A percentile compares a stretch with the other conserved stretches of the same genome.
Evolutionary conservation across 23 red algal species (phyloP).

Genomic region (Gracilaria vermiculophylla): DNA sequence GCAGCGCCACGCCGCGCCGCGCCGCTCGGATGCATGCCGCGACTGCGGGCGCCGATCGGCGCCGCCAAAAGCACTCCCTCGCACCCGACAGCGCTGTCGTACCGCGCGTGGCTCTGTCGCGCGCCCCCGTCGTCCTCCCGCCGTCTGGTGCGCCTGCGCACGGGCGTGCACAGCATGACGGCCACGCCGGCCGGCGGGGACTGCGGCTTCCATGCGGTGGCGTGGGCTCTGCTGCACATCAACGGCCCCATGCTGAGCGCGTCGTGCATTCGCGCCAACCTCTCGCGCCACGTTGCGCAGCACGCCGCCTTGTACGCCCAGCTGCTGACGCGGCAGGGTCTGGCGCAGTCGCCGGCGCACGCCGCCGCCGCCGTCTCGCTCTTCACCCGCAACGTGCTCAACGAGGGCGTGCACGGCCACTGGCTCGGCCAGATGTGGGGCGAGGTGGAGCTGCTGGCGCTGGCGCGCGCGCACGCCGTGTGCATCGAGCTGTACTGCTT

Average conservation of each 20-base stretch:
- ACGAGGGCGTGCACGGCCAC: slow-evolving; percentile 57
- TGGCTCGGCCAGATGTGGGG: slow-evolving; percentile 85
- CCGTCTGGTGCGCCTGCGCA: background rate
- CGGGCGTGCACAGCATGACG: slow-evolving; percentile 14
- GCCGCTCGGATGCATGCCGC: background rate
- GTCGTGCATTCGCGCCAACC: background rate
- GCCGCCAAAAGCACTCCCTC: background rate
- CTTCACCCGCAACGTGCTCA: slow-evolving; percentile 25
- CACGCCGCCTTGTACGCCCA: slow-evolving; percentile 11
- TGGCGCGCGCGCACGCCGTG: slow-evolving; percentile 44
- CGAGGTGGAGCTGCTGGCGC: slow-evolving; percentile 48
- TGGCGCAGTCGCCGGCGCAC: background rate
- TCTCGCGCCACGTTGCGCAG: slow-evolving; percentile 2
- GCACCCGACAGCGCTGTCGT: background rate
- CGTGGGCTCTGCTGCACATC: slow-evolving; percentile 46
- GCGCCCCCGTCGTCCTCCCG: slow-evolving; percentile 9
- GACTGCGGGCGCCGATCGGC: background rate
- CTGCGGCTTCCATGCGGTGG: slow-evolving; percentile 60
- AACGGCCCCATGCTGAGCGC: background rate
- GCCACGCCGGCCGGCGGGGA: slow-evolving; percentile 39
- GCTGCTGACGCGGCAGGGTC: background rate
- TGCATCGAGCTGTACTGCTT: slow-evolving; percentile 61
- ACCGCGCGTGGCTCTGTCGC: background rate
- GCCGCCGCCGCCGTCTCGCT: background rate
- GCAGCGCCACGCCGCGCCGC: too few relatives aligned